phyloP scores from a whole-genome alignment of 2,329 filamentous ascomycete genomes.

The Nemania diffusa region DNA sequence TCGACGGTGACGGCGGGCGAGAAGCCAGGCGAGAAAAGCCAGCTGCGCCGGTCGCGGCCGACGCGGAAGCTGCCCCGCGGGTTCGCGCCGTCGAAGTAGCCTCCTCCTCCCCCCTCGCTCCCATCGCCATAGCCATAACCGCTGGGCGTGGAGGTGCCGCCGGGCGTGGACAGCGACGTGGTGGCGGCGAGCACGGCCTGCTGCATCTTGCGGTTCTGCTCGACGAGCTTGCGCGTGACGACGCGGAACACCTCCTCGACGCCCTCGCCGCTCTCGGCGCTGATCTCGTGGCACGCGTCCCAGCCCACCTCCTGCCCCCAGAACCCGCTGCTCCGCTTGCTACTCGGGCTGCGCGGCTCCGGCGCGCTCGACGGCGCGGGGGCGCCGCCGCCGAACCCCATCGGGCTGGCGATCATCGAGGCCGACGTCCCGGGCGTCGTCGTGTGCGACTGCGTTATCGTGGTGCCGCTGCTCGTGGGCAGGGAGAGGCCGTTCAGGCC shows the following conservation, averaged over 20 bases:
- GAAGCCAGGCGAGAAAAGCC: conserved; percentile 67
- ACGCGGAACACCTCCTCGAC: conserved; percentile 95
- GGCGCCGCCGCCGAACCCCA: conserved; percentile 54
- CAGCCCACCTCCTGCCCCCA: conserved; percentile 95
- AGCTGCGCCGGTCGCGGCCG: conserved; percentile 67
- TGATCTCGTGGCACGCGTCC: conserved; percentile 98
- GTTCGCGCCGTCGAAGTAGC: conserved; percentile 62
- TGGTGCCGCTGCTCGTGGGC: conserved; percentile 42
- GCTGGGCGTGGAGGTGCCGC: conserved; percentile 49
- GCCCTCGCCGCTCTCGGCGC: conserved; percentile 91
- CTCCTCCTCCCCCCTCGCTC: too few relatives aligned
- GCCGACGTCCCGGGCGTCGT: conserved; percentile 30
- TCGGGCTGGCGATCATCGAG: conserved; percentile 44
- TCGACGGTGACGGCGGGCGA: conserved; percentile 64
- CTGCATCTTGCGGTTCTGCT: conserved; percentile 72
- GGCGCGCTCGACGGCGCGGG: conserved; percentile 40
- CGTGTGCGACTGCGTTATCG: conserved; percentile 45
- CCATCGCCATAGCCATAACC: conserved; percentile 56
- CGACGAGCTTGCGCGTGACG: conserved; percentile 70
- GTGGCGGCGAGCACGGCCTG: conserved; percentile 67
- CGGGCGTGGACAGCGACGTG: conserved; percentile 61
- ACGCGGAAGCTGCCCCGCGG: conserved; percentile 65
- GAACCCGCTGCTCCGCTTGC: conserved; percentile 77
- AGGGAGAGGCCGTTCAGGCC: conserved; percentile 44
- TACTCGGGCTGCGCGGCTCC: conserved; percentile 69